Evolutionary conservation across 768 basidiomycete species (phyloP).

Genomic region (Boletus bicolor): DNA sequence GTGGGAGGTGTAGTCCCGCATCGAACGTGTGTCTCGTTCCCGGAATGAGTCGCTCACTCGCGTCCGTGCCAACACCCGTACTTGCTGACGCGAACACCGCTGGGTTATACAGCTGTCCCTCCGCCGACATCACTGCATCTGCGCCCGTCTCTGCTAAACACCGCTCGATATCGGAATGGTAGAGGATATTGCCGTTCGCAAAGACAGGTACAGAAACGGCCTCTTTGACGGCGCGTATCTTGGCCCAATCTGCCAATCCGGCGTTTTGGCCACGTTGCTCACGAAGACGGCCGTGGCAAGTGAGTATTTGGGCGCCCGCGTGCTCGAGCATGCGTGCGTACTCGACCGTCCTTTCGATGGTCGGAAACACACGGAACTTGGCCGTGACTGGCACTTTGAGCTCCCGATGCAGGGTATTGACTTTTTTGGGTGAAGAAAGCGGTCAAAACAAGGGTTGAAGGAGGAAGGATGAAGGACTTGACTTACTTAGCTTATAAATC

Average conservation of each 20-base stretch:
- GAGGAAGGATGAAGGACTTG: background rate
- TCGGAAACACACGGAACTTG: slow-evolving; percentile 90
- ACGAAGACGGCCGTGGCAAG: slow-evolving; percentile 87
- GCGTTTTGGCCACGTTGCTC: slow-evolving; percentile 89
- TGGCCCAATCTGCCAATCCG: slow-evolving; percentile 83
- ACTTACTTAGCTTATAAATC: slow-evolving; percentile 73
- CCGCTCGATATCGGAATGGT: slow-evolving; percentile 72
- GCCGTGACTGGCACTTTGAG: slow-evolving; percentile 92
- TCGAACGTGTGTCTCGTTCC: slow-evolving; percentile 25
- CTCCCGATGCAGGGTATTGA: slow-evolving; percentile 80
- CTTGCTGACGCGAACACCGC: slow-evolving; percentile 57
- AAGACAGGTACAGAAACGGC: slow-evolving; percentile 92
- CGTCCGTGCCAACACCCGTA: background rate
- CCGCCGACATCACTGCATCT: slow-evolving; percentile 93
- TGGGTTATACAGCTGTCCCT: slow-evolving; percentile 92
- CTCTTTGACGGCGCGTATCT: slow-evolving; percentile 88
- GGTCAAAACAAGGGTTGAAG: background rate
- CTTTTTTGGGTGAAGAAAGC: slow-evolving; percentile 37
- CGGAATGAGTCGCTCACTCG: background rate
- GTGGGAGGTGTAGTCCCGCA: slow-evolving; percentile 49
- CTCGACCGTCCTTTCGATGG: slow-evolving; percentile 81
- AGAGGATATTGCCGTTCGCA: slow-evolving; percentile 95
- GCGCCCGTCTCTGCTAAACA: slow-evolving; percentile 84
- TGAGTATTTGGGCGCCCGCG: slow-evolving; percentile 92
- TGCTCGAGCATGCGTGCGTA: slow-evolving; percentile 96